phyloP scores from a whole-genome alignment of 257 asterid genomes.

The Petunia axillaris region DNA sequence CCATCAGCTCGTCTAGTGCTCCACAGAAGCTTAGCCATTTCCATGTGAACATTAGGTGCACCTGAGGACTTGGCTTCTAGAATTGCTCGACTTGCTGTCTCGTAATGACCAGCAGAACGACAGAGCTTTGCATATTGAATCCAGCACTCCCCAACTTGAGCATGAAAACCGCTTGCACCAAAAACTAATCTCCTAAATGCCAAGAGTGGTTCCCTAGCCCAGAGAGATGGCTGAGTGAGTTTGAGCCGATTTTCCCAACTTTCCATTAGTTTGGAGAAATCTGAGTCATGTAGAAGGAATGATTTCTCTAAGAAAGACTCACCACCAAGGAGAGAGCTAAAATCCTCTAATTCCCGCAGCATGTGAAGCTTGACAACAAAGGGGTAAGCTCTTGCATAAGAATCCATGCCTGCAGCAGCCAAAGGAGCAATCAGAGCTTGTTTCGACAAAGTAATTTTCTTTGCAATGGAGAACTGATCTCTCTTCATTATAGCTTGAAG shows the following conservation, averaged over 20 bases:
- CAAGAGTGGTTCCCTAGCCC: slow-evolving; percentile 99
- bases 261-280: slow-evolving; percentile 60
- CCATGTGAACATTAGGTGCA: slow-evolving; percentile 88
- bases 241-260: slow-evolving; percentile 93
- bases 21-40: slow-evolving; percentile 98
- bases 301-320: slow-evolving; percentile 72
- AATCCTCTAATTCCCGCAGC: slow-evolving; percentile 95
- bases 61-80: slow-evolving; percentile 85
- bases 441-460: slow-evolving; percentile 80
- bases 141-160: slow-evolving; percentile 92
- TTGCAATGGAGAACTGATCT: slow-evolving; percentile 73
- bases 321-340: slow-evolving; percentile 73
- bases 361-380: slow-evolving; percentile 93
- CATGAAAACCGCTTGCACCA: slow-evolving; percentile 72
- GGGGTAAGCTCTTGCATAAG: slow-evolving; percentile 96
- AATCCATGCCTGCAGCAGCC: slow-evolving; percentile 99
- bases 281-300: slow-evolving; percentile 63
- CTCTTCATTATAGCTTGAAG: slow-evolving; percentile 90
- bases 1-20: slow-evolving; percentile 91
- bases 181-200: slow-evolving; percentile 93
- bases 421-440: slow-evolving; percentile 98
- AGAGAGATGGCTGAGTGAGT: slow-evolving; percentile 91
- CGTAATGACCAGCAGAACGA: slow-evolving; percentile 97
- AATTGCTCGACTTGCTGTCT: slow-evolving; percentile 93
- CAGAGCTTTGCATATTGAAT: slow-evolving; percentile 94